Evolutionary conservation across 176 grass and related monocot genomes (phyloP).

Genomic region (Saccharum officinarum): DNA sequence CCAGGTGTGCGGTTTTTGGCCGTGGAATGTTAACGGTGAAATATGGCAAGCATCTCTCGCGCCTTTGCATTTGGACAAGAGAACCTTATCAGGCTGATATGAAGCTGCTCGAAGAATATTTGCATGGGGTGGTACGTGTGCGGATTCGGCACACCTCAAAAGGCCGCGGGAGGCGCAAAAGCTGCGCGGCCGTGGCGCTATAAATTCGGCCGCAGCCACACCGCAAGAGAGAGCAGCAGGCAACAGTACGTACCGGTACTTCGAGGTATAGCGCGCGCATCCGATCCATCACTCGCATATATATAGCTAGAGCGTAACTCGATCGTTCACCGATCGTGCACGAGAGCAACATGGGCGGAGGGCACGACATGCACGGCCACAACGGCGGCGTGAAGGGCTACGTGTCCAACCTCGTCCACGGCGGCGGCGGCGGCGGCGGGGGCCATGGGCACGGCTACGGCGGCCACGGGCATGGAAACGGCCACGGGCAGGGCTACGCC

Average conservation of each 20-base stretch:
- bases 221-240: no score
- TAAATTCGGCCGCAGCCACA: no score
- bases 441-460: background rate
- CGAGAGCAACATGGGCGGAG: conserved; percentile 34
- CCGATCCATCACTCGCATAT: no score
- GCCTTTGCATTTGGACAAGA: background rate
- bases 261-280: no score
- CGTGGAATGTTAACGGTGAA: background rate
- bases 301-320: no score
- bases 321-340: background rate
- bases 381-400: conserved; percentile 45
- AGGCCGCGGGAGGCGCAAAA: background rate
- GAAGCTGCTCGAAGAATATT: conserved; percentile 28
- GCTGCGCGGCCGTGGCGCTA: no score
- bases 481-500: background rate
- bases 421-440: background rate
- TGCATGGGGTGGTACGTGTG: background rate
- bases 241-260: no score
- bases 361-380: conserved; percentile 42
- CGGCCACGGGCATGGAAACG: background rate
- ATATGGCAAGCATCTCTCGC: background rate
- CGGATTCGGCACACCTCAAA: conserved; percentile 23
- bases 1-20: conserved; percentile 5
- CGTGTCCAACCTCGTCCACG: conserved; percentile 36
- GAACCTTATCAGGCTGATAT: background rate